Evolutionary conservation across 148 eudicot genomes (phyloP), one percentile per base, ranked within the genome.

Genomic region (Chenopodium formosanum): DNA sequence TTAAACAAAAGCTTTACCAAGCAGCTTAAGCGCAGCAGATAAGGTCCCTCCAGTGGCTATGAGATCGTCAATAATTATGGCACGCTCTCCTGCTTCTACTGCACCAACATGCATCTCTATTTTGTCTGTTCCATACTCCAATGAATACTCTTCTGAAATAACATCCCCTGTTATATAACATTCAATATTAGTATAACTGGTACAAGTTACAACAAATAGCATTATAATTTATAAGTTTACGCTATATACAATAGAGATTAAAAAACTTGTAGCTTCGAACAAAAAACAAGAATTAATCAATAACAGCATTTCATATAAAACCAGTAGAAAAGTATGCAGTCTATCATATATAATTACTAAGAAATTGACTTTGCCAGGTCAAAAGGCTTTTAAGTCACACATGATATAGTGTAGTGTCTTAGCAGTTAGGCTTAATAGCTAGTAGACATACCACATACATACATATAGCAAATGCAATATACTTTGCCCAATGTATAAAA

Each of bases 71-170:
- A 95, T 86, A 29, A 95, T 77, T 50, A 95, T 77, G 76, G 93
- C 97, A 78, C 97, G 94, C 31, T 95, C 98, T 74, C 98, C 98
- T 29, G 88, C 88, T 85, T 95, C 87, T 48, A 95, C 97, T 69
- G 98, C 98, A 58, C 97, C 98, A 53, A 95, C 97, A 84, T 95
- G 98, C 97, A 95, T 95, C 90, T 95, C 98, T 72, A 95, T 92
- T 82, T 48, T 89, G 87, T 95, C 98, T 9, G 94, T 90, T 86
- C 98, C 98, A 84, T 95, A 95, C 78, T 95, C 98, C 88, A 95
- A 86, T 17, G 97, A 84, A 78, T 95, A 95, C 82, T 93, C 97
- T 88, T 95, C 97, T 2, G 97, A 93, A 62, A 95, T 95, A 52
- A 95, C 98, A 75, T 90, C 90, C 78, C 98, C 98, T 95, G 97